Conservation (phyloP, 139 green algal species). For the Haematococcus sp. region DNA sequence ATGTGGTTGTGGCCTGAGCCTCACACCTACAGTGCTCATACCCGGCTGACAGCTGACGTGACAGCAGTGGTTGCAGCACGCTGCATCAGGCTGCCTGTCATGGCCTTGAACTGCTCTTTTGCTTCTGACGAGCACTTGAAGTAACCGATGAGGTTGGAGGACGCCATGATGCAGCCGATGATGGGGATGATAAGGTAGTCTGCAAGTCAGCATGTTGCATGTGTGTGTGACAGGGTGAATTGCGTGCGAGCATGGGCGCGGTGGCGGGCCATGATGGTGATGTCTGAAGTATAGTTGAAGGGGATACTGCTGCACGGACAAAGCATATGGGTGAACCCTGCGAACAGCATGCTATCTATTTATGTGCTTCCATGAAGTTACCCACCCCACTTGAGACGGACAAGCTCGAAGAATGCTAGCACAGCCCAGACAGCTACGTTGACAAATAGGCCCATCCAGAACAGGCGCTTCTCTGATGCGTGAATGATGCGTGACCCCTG, state of each 20-base stretch:
- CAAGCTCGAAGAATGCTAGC: constrained; percentile 61
- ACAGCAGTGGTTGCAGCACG: constrained; percentile 26
- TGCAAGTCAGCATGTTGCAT: constrained; percentile 15
- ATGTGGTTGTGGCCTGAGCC: too few relatives aligned
- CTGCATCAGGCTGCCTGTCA: constrained; percentile 44
- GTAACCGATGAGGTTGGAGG: constrained; percentile 84
- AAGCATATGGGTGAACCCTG: background rate
- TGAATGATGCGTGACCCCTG: constrained; percentile 5
- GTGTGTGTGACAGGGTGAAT: too few relatives aligned
- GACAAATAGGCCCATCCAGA: constrained; percentile 72
- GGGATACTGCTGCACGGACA: background rate
- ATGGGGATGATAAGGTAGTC: constrained; percentile 86
- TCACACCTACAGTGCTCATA: constrained; percentile 1
- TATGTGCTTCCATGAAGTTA: background rate
- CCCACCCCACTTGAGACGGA: constrained; percentile 69
- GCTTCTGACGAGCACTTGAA: constrained; percentile 86
- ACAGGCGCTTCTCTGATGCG: constrained; percentile 37
- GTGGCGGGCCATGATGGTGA: background rate
- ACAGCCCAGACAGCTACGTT: constrained; percentile 59
- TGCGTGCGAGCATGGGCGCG: background rate
- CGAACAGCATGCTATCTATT: too few relatives aligned
- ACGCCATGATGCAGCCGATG: constrained; percentile 73
- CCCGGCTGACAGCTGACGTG: constrained; percentile 8
- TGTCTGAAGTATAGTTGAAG: background rate
- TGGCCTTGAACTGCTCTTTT: constrained; percentile 51